Evolutionary conservation across 345 rosid genomes (phyloP).

Genomic region (Schrenkiella parvula): DNA sequence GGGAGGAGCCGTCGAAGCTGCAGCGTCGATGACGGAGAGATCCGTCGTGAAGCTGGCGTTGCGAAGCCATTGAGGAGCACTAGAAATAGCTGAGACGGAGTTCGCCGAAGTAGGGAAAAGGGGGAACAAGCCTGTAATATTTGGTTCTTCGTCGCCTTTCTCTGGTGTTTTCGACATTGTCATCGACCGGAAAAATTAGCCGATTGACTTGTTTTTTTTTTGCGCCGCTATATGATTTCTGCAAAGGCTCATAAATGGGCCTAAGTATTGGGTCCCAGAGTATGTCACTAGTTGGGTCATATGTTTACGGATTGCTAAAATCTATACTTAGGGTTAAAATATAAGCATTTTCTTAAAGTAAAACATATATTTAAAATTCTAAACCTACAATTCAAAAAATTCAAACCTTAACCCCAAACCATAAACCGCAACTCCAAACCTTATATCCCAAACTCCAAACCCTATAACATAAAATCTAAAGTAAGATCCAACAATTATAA

Average conservation of each 20-base stretch:
- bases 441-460: no score
- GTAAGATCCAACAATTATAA: no score
- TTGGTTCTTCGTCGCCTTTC: slow-evolving; percentile 28
- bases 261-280: not conserved
- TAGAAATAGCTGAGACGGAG: slow-evolving; percentile 21
- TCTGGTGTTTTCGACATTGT: slow-evolving; percentile 24
- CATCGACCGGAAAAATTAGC: not conserved
- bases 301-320: not conserved
- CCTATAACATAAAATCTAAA: no score
- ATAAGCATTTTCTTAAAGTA: no score
- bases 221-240: not conserved
- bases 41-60: slow-evolving; percentile 83
- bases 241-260: not conserved
- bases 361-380: no score
- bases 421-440: no score
- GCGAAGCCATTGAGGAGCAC: slow-evolving; percentile 61
- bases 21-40: slow-evolving; percentile 51
- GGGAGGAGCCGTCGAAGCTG: slow-evolving; percentile 37
- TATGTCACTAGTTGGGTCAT: not conserved
- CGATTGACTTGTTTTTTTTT: not conserved
- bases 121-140: slow-evolving; percentile 39
- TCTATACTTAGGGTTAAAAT: no score
- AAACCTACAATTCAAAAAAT: no score
- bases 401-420: no score
- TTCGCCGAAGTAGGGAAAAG: slow-evolving; percentile 29